Conservation (phyloP, 1,284 basidiomycete species). For the Athelia sp. region DNA sequence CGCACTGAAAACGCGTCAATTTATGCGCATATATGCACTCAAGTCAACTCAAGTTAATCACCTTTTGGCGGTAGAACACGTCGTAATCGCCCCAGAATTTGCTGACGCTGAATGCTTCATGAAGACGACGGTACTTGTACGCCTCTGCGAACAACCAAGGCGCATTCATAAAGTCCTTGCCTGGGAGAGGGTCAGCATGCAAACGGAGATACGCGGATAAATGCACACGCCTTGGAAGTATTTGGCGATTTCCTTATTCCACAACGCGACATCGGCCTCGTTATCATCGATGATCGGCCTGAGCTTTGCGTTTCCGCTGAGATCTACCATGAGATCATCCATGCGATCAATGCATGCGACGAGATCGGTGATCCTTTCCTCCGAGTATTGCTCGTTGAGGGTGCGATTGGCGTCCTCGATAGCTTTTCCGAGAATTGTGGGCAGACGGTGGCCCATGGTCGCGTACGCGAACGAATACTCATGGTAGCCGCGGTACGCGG, state of each 20-base stretch:
- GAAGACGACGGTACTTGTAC: slow-evolving; percentile 95
- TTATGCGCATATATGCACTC: background rate
- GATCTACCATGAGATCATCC: slow-evolving; percentile 77
- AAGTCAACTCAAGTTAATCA: slow-evolving; percentile 22
- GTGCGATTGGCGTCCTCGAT: slow-evolving; percentile 92
- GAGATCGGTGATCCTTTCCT: slow-evolving; percentile 86
- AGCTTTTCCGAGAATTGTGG: slow-evolving; percentile 94
- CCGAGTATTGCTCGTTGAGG: slow-evolving; percentile 81
- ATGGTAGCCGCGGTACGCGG: slow-evolving; percentile 91
- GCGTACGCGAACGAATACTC: slow-evolving; percentile 94
- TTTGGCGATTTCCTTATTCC: slow-evolving; percentile 96
- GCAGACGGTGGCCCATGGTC: slow-evolving; percentile 90
- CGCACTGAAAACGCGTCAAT: slow-evolving; percentile 54
- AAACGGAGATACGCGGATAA: background rate
- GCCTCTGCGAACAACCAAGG: slow-evolving; percentile 97
- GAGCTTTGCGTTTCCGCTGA: slow-evolving; percentile 76
- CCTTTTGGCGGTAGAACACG: slow-evolving; percentile 89
- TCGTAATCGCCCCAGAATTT: slow-evolving; percentile 91
- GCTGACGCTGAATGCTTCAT: slow-evolving; percentile 93
- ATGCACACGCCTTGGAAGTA: slow-evolving; percentile 75
- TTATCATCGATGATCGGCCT: slow-evolving; percentile 89
- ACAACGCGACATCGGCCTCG: slow-evolving; percentile 91
- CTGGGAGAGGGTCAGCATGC: slow-evolving; percentile 27
- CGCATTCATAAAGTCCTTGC: slow-evolving; percentile 95
- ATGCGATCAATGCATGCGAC: slow-evolving; percentile 84